Evolutionary conservation across 805 yeast genomes (phyloP), one percentile per base, ranked within the genome.

Genomic region (Starmerella floricola): DNA sequence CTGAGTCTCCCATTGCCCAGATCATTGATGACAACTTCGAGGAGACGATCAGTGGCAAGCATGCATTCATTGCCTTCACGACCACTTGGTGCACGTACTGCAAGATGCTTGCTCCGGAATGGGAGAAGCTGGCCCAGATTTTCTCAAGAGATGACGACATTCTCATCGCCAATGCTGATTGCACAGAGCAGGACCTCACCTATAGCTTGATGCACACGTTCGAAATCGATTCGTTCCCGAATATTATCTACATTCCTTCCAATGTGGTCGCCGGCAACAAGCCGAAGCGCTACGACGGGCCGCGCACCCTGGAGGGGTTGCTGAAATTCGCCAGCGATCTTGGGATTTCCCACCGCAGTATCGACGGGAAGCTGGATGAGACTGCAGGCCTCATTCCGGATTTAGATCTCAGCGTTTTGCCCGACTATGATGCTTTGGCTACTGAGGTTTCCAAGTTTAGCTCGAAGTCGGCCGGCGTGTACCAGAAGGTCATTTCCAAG

Each of bases 71-170:
- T 18, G 67, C 73, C 2, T 72, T 79, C 52, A 71, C 81, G 4
- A 74, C 79, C 13, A 73, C 77, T 31, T 72, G 79, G 78, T 76
- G 83, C 55, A 69, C 65, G 17, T 69, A 72, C 54, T 77, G 83
- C 61, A 65, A 71, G 57, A 58, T 62, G 16, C 60, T 77, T 50
- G 63, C 66, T 44, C 79, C 80, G 2, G 59, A 57, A 8, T 73
- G 74, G 64, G 69, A 65, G 34, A 47, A 60, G 38, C 59, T 76
- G 39, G 78, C 81, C 4, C 55, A 60, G n/a, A 60, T 69, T 2
- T 69, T 71, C 35, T 68, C 61, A 34, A 51, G 50, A 17, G 69
- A 61, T 16, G 65, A 60, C 23, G 59, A 56, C 29, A 48, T 73
- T 26, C 46, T 65, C 23, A 65, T 70, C 47, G 78, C 58, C 47